These are phyloP conservation scores for Patellaria atrata DNA, from an alignment of 495 filamentous ascomycete species.

Conservation along the genomic window DNA sequence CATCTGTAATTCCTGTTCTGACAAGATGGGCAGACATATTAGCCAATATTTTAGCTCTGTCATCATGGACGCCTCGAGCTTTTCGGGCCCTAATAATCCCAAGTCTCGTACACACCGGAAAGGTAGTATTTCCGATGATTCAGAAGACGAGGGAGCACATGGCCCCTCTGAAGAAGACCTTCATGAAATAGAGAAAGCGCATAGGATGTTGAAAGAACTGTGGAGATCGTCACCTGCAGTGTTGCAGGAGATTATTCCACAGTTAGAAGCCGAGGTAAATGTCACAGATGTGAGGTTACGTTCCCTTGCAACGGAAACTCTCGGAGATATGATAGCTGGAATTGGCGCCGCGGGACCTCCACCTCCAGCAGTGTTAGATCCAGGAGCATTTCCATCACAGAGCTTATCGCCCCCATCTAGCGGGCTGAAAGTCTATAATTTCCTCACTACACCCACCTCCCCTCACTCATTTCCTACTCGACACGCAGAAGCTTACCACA, in stretches of 20 bases:
- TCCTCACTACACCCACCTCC: slow-evolving; percentile 64
- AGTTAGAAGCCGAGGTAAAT: slow-evolving; percentile 81
- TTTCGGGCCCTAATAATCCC: background rate
- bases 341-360: slow-evolving; percentile 82
- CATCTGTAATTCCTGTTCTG: slow-evolving; percentile 78
- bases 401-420: slow-evolving; percentile 45
- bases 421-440: slow-evolving; percentile 38
- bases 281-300: slow-evolving; percentile 80
- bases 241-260: slow-evolving; percentile 83
- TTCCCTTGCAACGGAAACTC: slow-evolving; percentile 74
- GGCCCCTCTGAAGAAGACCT: slow-evolving; percentile 70
- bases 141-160: slow-evolving; percentile 48
- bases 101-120: slow-evolving; percentile 10
- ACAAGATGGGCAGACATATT: slow-evolving; percentile 85
- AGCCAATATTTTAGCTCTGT: slow-evolving; percentile 97
- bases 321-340: slow-evolving; percentile 85
- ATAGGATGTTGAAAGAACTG: slow-evolving; percentile 75
- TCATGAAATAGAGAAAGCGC: slow-evolving; percentile 76
- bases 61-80: slow-evolving; percentile 65
- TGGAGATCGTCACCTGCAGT: slow-evolving; percentile 87
- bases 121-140: slow-evolving; percentile 44
- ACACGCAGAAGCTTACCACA: slow-evolving; percentile 60
- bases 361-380: slow-evolving; percentile 55
- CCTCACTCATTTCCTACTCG: slow-evolving; percentile 72
- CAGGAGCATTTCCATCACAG: slow-evolving; percentile 63